phyloP scores from a whole-genome alignment of 169 alveolate genomes.

The Besnoitia besnoiti region DNA sequence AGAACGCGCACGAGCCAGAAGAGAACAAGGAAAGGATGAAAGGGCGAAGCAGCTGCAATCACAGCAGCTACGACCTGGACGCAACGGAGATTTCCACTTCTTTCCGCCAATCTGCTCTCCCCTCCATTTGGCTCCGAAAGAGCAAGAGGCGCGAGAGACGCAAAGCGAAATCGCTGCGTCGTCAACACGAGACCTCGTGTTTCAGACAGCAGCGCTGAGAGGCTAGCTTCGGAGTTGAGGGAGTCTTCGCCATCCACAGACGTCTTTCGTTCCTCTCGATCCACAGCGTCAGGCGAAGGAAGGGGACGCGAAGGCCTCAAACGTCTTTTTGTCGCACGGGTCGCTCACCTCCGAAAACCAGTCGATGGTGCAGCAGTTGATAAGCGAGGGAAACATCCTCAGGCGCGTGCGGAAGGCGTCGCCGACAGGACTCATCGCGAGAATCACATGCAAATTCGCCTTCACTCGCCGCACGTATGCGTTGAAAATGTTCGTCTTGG shows the following conservation, averaged over 20 bases:
- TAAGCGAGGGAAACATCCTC: conserved; percentile 96
- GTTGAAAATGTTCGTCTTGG: conserved; percentile 92
- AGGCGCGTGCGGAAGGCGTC: conserved; percentile 94
- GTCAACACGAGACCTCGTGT: too few species aligned
- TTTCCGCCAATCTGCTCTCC: too few species aligned
- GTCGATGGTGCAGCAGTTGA: conserved; percentile 95
- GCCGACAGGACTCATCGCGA: conserved; percentile 96
- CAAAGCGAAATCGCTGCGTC: too few species aligned
- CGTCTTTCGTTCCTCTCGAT: too few species aligned
- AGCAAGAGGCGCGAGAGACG: background rate
- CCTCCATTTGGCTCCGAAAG: background rate
- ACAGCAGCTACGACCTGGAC: background rate
- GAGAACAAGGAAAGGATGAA: background rate
- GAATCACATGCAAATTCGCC: conserved; percentile 91
- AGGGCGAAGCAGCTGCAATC: background rate
- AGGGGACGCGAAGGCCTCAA: too few species aligned
- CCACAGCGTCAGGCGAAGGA: too few species aligned
- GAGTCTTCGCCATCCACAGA: too few species aligned
- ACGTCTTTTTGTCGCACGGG: too few species aligned
- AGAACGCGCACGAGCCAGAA: background rate
- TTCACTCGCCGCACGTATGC: conserved; percentile 88
- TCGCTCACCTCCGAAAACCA: conserved; percentile 93
- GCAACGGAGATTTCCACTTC: too few species aligned
- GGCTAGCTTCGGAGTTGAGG: too few species aligned
- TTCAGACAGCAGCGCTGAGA: too few species aligned